phyloP scores from a whole-genome alignment of 1,284 basidiomycete species.

The Ustilago bromivora region DNA sequence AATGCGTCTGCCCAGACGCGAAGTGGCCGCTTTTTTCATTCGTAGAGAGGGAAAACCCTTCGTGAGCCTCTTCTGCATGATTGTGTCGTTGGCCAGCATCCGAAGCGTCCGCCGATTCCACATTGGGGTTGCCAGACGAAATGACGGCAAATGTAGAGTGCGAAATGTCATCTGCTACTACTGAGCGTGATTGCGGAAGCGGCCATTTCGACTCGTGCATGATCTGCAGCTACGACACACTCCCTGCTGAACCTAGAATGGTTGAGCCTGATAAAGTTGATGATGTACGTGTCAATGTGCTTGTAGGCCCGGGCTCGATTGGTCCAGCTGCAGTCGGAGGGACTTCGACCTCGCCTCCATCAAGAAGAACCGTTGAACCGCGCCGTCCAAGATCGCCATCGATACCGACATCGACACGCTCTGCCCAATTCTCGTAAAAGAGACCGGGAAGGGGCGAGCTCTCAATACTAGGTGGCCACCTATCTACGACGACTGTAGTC shows the following conservation, averaged over 20 bases:
- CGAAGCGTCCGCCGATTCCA: too few species aligned
- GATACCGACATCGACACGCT: slow-evolving; percentile 18
- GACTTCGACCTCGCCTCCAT: neutral
- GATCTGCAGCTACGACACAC: slow-evolving; percentile 1
- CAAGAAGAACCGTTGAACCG: neutral
- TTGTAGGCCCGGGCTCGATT: neutral
- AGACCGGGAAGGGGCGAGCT: slow-evolving; percentile 27
- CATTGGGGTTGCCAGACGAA: neutral
- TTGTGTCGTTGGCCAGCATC: too few species aligned
- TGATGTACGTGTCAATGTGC: neutral
- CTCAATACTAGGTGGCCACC: neutral
- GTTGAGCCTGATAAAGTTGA: neutral
- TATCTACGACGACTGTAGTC: neutral
- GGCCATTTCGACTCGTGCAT: slow-evolving; percentile 17
- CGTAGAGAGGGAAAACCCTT: too few species aligned
- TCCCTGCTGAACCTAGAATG: slow-evolving; percentile 6
- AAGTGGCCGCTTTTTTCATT: too few species aligned
- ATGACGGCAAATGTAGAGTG: slow-evolving; percentile 7
- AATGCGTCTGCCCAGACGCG: too few species aligned
- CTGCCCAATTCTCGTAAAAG: slow-evolving; percentile 35
- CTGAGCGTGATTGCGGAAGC: neutral
- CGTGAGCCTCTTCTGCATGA: too few species aligned
- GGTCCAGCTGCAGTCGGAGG: neutral
- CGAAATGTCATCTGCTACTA: neutral
- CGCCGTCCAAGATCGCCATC: slow-evolving; percentile 31